These are phyloP conservation scores for Azolla pinnata DNA, from an alignment of 75 land plant genomes.

Conservation along the genomic window DNA sequence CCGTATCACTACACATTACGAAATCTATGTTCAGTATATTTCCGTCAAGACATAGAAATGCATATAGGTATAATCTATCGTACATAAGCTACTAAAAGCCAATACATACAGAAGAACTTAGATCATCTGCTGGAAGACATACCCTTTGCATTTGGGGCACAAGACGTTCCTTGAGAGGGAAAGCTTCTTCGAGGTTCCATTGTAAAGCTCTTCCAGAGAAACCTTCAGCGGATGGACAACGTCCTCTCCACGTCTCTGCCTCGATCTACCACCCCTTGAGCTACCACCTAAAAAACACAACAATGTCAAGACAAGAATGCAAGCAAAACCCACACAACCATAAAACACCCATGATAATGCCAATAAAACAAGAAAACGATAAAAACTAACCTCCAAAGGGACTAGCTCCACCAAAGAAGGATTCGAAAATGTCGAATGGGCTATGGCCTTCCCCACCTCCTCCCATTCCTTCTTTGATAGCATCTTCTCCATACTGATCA, in stretches of 20 bases:
- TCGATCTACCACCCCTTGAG: conserved; percentile 38
- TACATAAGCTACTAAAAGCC: not conserved
- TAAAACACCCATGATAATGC: not conserved
- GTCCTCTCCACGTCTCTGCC: conserved; percentile 76
- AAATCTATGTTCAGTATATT: too few species aligned
- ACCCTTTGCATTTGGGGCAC: conserved; percentile 83
- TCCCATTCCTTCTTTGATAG: conserved; percentile 80
- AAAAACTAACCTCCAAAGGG: conserved; percentile 26
- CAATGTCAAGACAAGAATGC: not conserved
- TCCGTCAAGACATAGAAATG: not conserved
- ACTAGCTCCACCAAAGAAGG: conserved; percentile 62
- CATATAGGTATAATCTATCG: not conserved
- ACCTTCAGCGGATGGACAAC: conserved; percentile 80
- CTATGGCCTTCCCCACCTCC: conserved; percentile 48
- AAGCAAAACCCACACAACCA: not conserved
- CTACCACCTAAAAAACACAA: conserved; percentile 27
- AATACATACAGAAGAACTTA: not conserved
- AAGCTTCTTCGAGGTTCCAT: conserved; percentile 69
- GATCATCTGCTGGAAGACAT: not conserved
- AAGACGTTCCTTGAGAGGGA: conserved; percentile 60
- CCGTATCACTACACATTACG: too few species aligned
- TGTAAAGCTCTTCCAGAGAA: conserved; percentile 83
- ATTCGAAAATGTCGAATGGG: conserved; percentile 67
- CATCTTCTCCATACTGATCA: conserved; percentile 73
- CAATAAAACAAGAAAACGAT: not conserved